Percentiles rank a stretch among this genome's conserved stretches.
Evolutionary conservation across 208 protist species (phyloP).

Genomic region (Trypanosoma avium): DNA sequence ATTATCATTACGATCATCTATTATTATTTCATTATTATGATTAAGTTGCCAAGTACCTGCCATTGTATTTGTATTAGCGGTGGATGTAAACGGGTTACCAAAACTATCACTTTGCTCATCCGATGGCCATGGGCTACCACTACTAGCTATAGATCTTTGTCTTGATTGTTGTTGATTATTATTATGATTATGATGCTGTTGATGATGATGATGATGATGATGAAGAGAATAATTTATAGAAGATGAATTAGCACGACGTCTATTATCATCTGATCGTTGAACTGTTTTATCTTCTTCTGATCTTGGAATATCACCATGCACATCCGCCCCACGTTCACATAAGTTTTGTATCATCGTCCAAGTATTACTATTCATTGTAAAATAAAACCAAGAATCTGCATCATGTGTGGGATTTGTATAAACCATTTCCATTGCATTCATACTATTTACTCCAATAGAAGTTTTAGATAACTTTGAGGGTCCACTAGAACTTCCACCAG

Average conservation of each 20-base stretch:
- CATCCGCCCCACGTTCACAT: slow-evolving; percentile 23
- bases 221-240: too few relatives aligned
- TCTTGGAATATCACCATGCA: slow-evolving; percentile 10
- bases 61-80: not conserved
- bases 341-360: slow-evolving; percentile 33
- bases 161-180: too few relatives aligned
- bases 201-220: too few relatives aligned
- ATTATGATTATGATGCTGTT: not conserved
- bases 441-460: not conserved
- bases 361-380: slow-evolving; percentile 16
- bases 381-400: slow-evolving; percentile 31
- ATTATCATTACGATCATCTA: too few relatives aligned
- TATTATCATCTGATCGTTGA: slow-evolving; percentile 2
- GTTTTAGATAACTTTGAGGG: slow-evolving; percentile 12
- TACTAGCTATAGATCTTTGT: too few relatives aligned
- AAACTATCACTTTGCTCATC: not conserved
- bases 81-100: not conserved
- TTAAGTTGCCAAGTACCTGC: too few relatives aligned
- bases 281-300: not conserved
- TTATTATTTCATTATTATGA: too few relatives aligned
- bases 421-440: slow-evolving; percentile 13
- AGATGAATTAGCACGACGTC: too few relatives aligned
- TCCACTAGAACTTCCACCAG: not conserved
- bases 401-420: not conserved
- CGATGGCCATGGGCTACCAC: not conserved